These are phyloP conservation scores for Lithospermum erythrorhizon DNA, from an alignment of 257 asterid species.

Conservation along the genomic window DNA sequence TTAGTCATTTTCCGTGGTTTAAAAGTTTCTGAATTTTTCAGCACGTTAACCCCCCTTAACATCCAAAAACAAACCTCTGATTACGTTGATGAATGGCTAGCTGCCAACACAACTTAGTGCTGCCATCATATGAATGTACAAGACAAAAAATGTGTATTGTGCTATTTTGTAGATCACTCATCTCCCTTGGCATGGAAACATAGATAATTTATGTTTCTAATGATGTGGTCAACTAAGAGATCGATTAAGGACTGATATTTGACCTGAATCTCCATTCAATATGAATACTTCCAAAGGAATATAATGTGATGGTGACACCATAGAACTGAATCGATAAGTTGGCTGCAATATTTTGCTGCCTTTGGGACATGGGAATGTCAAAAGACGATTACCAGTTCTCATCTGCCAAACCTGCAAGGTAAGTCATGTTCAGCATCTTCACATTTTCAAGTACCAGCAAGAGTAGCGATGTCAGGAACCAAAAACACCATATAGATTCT, in stretches of 20 bases:
- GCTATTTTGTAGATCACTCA: neutral
- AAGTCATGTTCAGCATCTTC: constrained; percentile 3
- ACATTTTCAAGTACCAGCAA: neutral
- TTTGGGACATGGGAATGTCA: constrained; percentile 76
- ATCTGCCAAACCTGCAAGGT: constrained; percentile 85
- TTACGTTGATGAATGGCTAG: too few relatives aligned
- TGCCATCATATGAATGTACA: neutral
- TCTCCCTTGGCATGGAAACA: neutral
- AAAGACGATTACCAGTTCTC: constrained; percentile 90
- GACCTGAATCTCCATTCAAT: constrained; percentile 93
- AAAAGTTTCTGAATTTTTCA: neutral
- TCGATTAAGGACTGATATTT: constrained; percentile 61
- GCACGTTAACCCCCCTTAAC: neutral
- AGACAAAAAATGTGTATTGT: neutral
- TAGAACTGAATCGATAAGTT: constrained; percentile 62
- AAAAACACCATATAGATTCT: constrained; percentile 4
- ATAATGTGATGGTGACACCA: constrained; percentile 32
- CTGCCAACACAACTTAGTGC: neutral
- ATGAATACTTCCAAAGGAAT: constrained; percentile 77
- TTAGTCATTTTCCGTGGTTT: neutral
- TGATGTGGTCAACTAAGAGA: constrained; percentile 31
- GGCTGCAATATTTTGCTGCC: constrained; percentile 91
- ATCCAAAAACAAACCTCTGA: neutral
- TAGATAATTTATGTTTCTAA: neutral
- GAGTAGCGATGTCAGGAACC: too few relatives aligned